Evolutionary conservation across 164 flowering plant genomes (phyloP), one percentile per base, ranked within the genome.

Genomic region (Vitis riparia): DNA sequence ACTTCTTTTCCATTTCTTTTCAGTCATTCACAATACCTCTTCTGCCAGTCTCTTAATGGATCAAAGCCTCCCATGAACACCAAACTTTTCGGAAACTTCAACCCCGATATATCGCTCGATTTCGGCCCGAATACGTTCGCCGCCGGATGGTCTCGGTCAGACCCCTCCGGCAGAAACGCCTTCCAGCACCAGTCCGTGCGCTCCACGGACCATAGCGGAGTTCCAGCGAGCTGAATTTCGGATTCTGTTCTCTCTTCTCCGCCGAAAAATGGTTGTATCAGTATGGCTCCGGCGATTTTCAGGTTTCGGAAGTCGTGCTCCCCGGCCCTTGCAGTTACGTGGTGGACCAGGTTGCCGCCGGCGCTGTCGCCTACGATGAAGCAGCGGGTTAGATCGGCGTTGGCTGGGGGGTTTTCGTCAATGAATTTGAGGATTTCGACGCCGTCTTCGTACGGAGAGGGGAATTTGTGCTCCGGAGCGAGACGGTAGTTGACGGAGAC

Each of bases 401-500:
- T 11, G 0, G 9, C 5, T 1, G 68, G 69, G 2, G 64, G 11
- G 7, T 13, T 56, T 30, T 29, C 6, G 19, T 72, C 72, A 1
- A 77, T 44, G 64, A 51, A 76, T 5, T 55, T 59, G 19, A 83
- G n/a, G 9, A 53, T 77, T 59, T 77, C 78, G 49, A 75, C 52
- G 0, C 79, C 81, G 61, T 84, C 84, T 5, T 84, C 83, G 81
- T 81, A 79, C 3, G 62, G 77, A 8, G 67, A 17, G 85, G 85
- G 87, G 9, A 19, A 76, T 0, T 74, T 62, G 32, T 77, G 64
- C 49, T 83, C 86, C 9, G 82, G 84, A 9, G 82, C 9, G n/a
- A 76, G 78, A 10, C 84, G 79, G 77, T 84, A 84, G 63, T 77
- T 76, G 62, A 78, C 85, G 2, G 87, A 82, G 61, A 84, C 69